Evolutionary conservation across 176 grass and related monocot genomes (phyloP).

Genomic region (Olyra latifolia): DNA sequence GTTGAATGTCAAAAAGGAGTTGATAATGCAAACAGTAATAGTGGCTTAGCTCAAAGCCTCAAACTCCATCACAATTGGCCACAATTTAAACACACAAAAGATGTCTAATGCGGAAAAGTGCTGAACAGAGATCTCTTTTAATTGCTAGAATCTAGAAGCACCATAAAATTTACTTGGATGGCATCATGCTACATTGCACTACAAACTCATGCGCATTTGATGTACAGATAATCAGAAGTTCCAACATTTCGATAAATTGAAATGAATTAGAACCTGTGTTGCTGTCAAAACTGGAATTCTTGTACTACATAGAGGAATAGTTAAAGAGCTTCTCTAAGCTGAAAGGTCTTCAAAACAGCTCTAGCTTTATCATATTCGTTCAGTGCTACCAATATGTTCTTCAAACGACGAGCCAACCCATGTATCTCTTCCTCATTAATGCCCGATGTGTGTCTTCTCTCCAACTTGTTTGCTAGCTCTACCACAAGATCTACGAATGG

Average conservation of each 20-base stretch:
- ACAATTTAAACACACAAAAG: neutral
- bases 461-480: conserved; percentile 75
- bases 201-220: conserved; percentile 20
- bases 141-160: neutral
- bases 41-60: neutral
- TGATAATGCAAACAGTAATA: neutral
- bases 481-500: conserved; percentile 66
- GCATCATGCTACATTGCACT: conserved; percentile 10
- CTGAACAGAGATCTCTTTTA: neutral
- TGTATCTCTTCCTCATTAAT: conserved; percentile 62
- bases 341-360: conserved; percentile 67
- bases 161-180: conserved; percentile 11
- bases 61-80: neutral
- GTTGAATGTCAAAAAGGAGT: neutral
- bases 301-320: conserved; percentile 2
- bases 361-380: conserved; percentile 93
- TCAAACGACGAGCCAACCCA: conserved; percentile 73
- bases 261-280: conserved; percentile 33
- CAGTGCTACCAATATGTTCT: conserved; percentile 59
- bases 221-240: conserved; percentile 29
- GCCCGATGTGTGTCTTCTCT: conserved; percentile 51
- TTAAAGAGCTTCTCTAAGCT: conserved; percentile 91
- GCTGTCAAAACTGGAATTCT: conserved; percentile 38
- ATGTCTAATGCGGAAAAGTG: neutral
- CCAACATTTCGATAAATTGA: conserved; percentile 19